These are phyloP conservation scores for Suillus sp. DNA, from an alignment of 768 basidiomycete genomes.

Conservation along the genomic window DNA sequence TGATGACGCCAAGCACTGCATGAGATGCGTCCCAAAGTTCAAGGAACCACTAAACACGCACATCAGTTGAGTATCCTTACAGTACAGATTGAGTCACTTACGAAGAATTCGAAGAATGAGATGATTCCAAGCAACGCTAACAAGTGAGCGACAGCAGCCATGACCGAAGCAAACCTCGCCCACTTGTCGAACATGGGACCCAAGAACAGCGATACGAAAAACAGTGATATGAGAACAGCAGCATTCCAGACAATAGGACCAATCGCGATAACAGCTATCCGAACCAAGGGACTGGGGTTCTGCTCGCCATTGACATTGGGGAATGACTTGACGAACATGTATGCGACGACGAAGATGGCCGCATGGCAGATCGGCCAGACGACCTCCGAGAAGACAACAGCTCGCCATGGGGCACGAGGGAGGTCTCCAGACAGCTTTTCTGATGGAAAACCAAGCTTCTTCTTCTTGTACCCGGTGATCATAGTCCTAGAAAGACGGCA, in stretches of 20 bases:
- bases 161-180: conserved; percentile 86
- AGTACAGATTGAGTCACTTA: conserved; percentile 47
- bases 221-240: conserved; percentile 77
- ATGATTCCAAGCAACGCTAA: conserved; percentile 79
- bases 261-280: conserved; percentile 84
- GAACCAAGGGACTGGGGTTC: conserved; percentile 83
- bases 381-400: conserved; percentile 84
- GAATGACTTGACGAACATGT: conserved; percentile 95
- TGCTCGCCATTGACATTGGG: conserved; percentile 60
- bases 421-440: conserved; percentile 96
- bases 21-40: conserved; percentile 97
- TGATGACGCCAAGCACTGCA: conserved; percentile 89
- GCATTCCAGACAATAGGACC: conserved; percentile 97
- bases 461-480: conserved; percentile 99
- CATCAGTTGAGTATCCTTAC: not conserved
- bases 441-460: conserved; percentile 95
- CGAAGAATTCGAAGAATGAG: conserved; percentile 95
- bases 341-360: conserved; percentile 76
- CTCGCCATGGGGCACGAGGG: conserved; percentile 85
- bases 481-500: conserved; percentile 95
- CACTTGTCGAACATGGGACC: conserved; percentile 87
- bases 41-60: conserved; percentile 77
- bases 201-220: conserved; percentile 90
- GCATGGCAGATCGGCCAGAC: conserved; percentile 79
- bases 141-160: conserved; percentile 91